Evolutionary conservation across 2,329 filamentous ascomycete genomes (phyloP).

Genomic region (Mariannaea elegans): DNA sequence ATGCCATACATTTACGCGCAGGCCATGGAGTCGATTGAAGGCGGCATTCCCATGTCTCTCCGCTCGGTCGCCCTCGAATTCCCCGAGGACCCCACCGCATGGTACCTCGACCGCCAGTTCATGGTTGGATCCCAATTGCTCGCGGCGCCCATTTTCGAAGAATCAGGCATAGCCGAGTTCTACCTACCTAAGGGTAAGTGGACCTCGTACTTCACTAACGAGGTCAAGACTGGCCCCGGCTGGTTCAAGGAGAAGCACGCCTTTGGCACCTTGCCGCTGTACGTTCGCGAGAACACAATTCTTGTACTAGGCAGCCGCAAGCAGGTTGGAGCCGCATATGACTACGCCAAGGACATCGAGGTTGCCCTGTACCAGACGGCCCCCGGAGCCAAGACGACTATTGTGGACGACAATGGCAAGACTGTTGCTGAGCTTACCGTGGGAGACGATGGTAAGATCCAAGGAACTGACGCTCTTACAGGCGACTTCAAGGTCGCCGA

Average conservation of each 20-base stretch:
- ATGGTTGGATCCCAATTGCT: slow-evolving; percentile 75
- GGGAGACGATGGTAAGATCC: slow-evolving; percentile 50
- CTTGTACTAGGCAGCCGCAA: slow-evolving; percentile 55
- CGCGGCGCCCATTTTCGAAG: slow-evolving; percentile 70
- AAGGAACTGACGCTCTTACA: slow-evolving; percentile 50
- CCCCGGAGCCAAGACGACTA: slow-evolving; percentile 50
- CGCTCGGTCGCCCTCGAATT: slow-evolving; percentile 76
- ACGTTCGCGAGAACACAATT: slow-evolving; percentile 63
- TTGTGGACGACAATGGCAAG: slow-evolving; percentile 55
- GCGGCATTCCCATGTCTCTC: slow-evolving; percentile 69
- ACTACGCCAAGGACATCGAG: slow-evolving; percentile 58
- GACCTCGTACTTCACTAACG: slow-evolving; percentile 59
- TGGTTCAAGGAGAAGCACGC: slow-evolving; percentile 70
- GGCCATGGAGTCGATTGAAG: slow-evolving; percentile 50
- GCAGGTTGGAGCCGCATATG: slow-evolving; percentile 54
- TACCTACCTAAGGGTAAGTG: slow-evolving; percentile 64
- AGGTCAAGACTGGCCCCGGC: slow-evolving; percentile 58
- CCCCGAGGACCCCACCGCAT: slow-evolving; percentile 73
- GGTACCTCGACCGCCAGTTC: slow-evolving; percentile 75
- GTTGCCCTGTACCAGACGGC: slow-evolving; percentile 55
- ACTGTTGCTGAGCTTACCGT: slow-evolving; percentile 51
- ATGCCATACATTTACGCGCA: slow-evolving; percentile 63
- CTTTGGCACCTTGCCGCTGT: slow-evolving; percentile 66
- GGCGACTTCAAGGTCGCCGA: slow-evolving; percentile 44
- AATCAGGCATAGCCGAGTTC: slow-evolving; percentile 71